These are phyloP conservation scores for Aspergillus coremiiformis DNA, from an alignment of 495 filamentous ascomycete genomes.

Conservation along the genomic window DNA sequence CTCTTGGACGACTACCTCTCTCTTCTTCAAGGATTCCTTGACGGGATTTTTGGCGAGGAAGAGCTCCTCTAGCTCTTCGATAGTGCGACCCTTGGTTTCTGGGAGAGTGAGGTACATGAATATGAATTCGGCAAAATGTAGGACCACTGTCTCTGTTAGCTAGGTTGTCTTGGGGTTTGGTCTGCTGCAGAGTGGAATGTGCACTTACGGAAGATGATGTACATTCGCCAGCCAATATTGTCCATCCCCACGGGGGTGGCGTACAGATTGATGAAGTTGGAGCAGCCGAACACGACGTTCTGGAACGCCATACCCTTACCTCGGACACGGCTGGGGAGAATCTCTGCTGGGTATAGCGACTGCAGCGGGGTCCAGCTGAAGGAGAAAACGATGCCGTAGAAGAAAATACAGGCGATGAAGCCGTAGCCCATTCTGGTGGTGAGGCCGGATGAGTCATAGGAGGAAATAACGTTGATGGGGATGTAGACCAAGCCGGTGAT, in stretches of 20 bases:
- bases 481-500: constrained; percentile 42
- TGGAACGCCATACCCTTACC: constrained; percentile 59
- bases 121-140: constrained; percentile 38
- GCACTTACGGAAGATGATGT: constrained; percentile 49
- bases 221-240: constrained; percentile 53
- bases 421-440: constrained; percentile 54
- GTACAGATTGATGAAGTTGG: constrained; percentile 48
- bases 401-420: constrained; percentile 54
- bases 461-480: constrained; percentile 38
- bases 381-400: constrained; percentile 57
- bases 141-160: constrained; percentile 28
- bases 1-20: not conserved
- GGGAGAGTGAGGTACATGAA: constrained; percentile 55
- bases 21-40: constrained; percentile 1
- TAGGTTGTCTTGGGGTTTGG: not conserved
- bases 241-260: constrained; percentile 48
- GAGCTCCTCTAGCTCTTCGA: constrained; percentile 4
- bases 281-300: constrained; percentile 42
- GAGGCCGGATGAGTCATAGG: constrained; percentile 35
- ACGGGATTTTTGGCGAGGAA: constrained; percentile 9
- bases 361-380: constrained; percentile 59
- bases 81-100: constrained; percentile 39
- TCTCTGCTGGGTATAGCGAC: constrained; percentile 59
- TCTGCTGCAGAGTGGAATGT: not conserved
- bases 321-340: constrained; percentile 49